Evolutionary conservation across 805 yeast species (phyloP).

Genomic region (Candida gorgasii): DNA sequence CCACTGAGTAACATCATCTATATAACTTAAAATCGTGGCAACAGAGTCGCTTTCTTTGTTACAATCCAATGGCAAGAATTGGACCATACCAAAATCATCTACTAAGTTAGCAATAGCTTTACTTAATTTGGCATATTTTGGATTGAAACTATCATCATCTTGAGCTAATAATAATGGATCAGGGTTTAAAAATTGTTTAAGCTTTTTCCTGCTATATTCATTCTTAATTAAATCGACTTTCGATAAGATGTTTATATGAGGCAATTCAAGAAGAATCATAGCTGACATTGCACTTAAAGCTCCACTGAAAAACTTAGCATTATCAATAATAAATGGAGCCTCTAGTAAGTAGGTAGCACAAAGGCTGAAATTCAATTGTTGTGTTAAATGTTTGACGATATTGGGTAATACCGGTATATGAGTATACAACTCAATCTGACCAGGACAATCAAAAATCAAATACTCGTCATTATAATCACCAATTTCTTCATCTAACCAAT

Average conservation of each 20-base stretch:
- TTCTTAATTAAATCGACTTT: slow-evolving; percentile 85
- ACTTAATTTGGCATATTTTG: slow-evolving; percentile 70
- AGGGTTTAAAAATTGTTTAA: slow-evolving; percentile 86
- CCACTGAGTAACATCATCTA: slow-evolving; percentile 98
- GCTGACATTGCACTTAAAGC: slow-evolving; percentile 97
- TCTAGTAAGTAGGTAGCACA: slow-evolving; percentile 93
- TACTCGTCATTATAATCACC: slow-evolving; percentile 96
- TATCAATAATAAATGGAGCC: slow-evolving; percentile 90
- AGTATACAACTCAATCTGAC: slow-evolving; percentile 92
- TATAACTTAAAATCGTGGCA: slow-evolving; percentile 80
- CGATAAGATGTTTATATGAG: slow-evolving; percentile 88
- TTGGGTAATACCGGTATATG: slow-evolving; percentile 93
- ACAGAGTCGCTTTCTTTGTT: slow-evolving; percentile 69
- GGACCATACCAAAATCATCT: slow-evolving; percentile 99
- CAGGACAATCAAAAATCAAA: slow-evolving; percentile 89
- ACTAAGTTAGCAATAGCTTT: slow-evolving; percentile 83
- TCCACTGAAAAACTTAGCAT: slow-evolving; percentile 91
- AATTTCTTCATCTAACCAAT: slow-evolving; percentile 96
- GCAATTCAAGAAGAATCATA: slow-evolving; percentile 91
- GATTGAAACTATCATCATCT: slow-evolving; percentile 46
- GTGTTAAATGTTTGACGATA: slow-evolving; percentile 80
- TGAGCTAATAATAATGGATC: slow-evolving; percentile 75
- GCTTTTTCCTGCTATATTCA: slow-evolving; percentile 68
- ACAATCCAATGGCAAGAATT: slow-evolving; percentile 85
- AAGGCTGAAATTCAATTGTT: slow-evolving; percentile 75